Evolutionary conservation across 179 eudicot species (phyloP).

Genomic region (Sideroxylon spinosum): DNA sequence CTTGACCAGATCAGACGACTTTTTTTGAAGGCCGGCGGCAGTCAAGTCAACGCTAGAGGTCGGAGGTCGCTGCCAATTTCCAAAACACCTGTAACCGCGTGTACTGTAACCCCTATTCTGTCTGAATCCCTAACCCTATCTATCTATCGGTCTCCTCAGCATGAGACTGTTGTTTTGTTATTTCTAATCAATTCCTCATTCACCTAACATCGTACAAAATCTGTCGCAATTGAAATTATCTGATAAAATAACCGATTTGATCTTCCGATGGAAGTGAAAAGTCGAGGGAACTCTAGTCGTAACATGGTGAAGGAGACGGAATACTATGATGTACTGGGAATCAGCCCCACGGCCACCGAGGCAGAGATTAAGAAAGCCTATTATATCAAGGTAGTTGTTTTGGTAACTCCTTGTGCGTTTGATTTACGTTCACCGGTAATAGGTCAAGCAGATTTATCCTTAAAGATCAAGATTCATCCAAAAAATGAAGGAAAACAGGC

Average conservation of each 20-base stretch:
- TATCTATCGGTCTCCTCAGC: too few species aligned
- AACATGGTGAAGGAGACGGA: conserved; percentile 93
- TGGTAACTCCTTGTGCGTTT: not conserved
- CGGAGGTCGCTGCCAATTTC: too few species aligned
- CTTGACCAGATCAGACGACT: too few species aligned
- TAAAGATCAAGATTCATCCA: too few species aligned
- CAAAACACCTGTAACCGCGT: too few species aligned
- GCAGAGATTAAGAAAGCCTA: conserved; percentile 90
- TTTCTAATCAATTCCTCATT: not conserved
- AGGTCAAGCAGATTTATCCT: too few species aligned
- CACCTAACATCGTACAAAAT: not conserved
- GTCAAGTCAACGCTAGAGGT: too few species aligned
- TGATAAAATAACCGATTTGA: not conserved
- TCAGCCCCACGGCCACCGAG: conserved; percentile 84
- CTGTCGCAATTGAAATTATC: not conserved
- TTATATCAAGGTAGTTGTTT: conserved; percentile 61
- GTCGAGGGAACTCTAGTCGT: not conserved
- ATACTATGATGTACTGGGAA: conserved; percentile 84
- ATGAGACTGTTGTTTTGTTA: not conserved
- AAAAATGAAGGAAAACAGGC: too few species aligned
- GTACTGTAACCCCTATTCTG: too few species aligned
- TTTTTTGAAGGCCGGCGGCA: too few species aligned
- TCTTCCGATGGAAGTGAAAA: conserved; percentile 4
- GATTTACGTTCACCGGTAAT: not conserved
- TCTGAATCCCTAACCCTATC: too few species aligned